Percentiles rank a stretch among this genome's conserved stretches.
These are phyloP conservation scores for Blastobotrys elegans DNA, from an alignment of 1,139 yeast species.

Conservation along the genomic window DNA sequence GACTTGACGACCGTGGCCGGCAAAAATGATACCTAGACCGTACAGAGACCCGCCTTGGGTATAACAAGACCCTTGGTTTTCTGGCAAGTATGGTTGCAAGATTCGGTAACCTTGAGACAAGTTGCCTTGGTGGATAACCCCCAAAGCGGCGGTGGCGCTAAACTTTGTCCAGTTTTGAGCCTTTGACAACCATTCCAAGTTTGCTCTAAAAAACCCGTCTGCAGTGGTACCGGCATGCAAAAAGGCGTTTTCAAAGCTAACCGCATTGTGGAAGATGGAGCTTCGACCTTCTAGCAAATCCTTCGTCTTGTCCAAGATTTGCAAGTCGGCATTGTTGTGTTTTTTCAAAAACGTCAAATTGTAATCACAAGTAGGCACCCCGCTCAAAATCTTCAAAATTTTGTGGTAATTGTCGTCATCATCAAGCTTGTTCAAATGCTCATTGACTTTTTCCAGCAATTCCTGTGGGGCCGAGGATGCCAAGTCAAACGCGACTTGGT, in stretches of 20 bases:
- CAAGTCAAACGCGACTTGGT: conserved; percentile 92
- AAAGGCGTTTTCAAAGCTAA: conserved; percentile 90
- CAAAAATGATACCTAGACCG: conserved; percentile 90
- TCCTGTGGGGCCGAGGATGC: conserved; percentile 94
- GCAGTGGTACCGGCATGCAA: conserved; percentile 97
- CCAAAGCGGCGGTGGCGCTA: conserved; percentile 96
- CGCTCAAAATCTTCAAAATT: conserved; percentile 70
- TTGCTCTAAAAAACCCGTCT: conserved; percentile 84
- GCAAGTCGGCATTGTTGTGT: conserved; percentile 82
- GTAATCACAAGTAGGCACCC: conserved; percentile 91
- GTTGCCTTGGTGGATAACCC: conserved; percentile 95
- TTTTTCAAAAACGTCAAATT: conserved; percentile 82
- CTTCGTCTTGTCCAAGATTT: conserved; percentile 78
- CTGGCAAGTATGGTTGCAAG: conserved; percentile 88
- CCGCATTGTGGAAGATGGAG: conserved; percentile 93
- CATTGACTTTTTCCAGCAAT: conserved; percentile 56
- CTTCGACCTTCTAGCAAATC: conserved; percentile 82
- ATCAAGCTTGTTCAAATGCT: conserved; percentile 19
- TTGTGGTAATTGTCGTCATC: conserved; percentile 41
- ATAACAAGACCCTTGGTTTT: conserved; percentile 58
- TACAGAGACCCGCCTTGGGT: conserved; percentile 95
- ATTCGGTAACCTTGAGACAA: conserved; percentile 84
- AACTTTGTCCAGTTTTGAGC: conserved; percentile 98
- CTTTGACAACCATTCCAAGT: conserved; percentile 93
- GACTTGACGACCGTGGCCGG: conserved; percentile 92